A percentile compares a stretch with the other conserved stretches of the same genome.
Evolutionary conservation across 1,284 basidiomycete species (phyloP).

Genomic region (Naganishia liquefaciens): DNA sequence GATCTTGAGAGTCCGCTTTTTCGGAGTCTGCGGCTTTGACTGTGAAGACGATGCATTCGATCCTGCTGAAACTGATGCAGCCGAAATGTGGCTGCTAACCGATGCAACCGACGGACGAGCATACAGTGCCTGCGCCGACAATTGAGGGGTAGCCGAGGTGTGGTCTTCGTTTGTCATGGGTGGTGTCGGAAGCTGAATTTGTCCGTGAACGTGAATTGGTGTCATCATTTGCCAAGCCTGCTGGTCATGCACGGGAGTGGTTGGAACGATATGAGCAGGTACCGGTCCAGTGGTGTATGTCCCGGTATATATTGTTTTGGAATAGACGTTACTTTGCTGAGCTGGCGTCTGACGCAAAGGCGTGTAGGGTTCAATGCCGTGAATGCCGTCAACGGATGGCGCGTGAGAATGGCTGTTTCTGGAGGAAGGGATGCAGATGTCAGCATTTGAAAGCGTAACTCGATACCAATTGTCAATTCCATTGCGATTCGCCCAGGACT

Average conservation of each 20-base stretch:
- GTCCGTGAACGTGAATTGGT: slow-evolving; percentile 11
- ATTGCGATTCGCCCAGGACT: background rate
- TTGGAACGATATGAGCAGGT: slow-evolving; percentile 5
- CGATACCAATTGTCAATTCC: background rate
- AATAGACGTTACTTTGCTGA: slow-evolving; percentile 1
- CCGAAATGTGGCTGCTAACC: slow-evolving; percentile 6
- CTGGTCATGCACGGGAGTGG: slow-evolving; percentile 20
- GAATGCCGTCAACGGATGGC: slow-evolving; percentile 2
- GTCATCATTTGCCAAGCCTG: slow-evolving; percentile 24
- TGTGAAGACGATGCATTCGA: slow-evolving; percentile 18
- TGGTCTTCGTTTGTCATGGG: slow-evolving; percentile 24
- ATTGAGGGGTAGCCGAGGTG: slow-evolving; percentile 6
- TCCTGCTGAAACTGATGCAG: background rate
- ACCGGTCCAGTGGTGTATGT: background rate
- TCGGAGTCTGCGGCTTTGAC: slow-evolving; percentile 6
- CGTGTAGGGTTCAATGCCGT: background rate
- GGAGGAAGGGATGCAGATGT: background rate
- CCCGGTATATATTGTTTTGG: slow-evolving; percentile 21
- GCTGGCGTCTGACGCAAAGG: background rate
- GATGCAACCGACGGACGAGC: slow-evolving; percentile 19
- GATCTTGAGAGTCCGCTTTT: slow-evolving; percentile 27
- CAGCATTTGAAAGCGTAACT: slow-evolving; percentile 3
- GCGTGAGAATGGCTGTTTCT: slow-evolving; percentile 17
- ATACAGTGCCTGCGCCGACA: slow-evolving; percentile 5
- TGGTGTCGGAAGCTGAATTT: slow-evolving; percentile 25